Evolutionary conservation across 306 rosid species (phyloP).

Genomic region (Ormosia emarginata): DNA sequence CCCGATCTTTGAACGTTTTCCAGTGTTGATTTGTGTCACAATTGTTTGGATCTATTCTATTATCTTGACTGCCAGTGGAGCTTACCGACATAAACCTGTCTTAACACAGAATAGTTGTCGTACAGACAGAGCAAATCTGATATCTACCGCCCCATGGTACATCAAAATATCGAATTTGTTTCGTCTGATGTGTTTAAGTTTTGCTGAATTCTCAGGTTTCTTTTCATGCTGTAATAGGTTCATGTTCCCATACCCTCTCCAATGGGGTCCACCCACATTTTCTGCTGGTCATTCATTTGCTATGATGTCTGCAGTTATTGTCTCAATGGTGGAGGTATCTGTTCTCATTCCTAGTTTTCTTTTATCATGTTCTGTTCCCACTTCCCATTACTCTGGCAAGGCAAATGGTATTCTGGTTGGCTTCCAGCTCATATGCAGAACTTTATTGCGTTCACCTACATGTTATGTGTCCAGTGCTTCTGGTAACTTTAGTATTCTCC

Average conservation of each 20-base stretch:
- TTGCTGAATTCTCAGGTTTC: conserved; percentile 12
- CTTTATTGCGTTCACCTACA: not conserved
- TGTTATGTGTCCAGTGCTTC: not conserved
- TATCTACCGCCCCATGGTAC: conserved; percentile 91
- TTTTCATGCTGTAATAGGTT: conserved; percentile 55
- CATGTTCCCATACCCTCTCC: conserved; percentile 93
- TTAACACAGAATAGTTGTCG: conserved; percentile 74
- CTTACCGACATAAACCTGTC: conserved; percentile 51
- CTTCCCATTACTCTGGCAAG: not conserved
- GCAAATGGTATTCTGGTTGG: not conserved
- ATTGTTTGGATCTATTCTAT: conserved; percentile 88
- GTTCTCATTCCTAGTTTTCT: not conserved
- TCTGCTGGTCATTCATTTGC: conserved; percentile 97
- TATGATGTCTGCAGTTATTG: conserved; percentile 92
- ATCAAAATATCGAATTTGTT: not conserved
- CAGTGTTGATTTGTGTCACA: conserved; percentile 75
- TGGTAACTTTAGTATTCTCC: not conserved
- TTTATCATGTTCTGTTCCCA: not conserved
- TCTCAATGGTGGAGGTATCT: conserved; percentile 95
- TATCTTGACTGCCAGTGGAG: conserved; percentile 90
- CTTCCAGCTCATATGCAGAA: not conserved
- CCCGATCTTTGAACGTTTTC: conserved; percentile 91
- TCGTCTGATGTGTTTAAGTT: not conserved
- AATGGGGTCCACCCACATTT: conserved; percentile 99
- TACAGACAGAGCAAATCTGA: conserved; percentile 81